phyloP scores from a whole-genome alignment of 164 flowering plant species.

The Vitis cinerea region DNA sequence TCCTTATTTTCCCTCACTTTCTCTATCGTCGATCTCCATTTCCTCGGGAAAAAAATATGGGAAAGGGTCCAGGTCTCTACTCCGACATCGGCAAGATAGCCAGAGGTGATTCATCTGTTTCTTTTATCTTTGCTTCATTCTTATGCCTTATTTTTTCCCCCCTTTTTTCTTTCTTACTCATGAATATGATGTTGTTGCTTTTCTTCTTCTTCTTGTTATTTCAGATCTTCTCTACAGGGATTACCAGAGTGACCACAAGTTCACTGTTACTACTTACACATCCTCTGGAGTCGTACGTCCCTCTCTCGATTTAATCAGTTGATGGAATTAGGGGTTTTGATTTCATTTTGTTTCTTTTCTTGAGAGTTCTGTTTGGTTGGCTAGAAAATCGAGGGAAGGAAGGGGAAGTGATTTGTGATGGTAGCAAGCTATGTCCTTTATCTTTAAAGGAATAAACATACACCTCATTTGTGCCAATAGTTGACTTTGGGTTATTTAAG shows the following conservation, averaged over 20 bases:
- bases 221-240: constrained; percentile 91
- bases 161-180: neutral
- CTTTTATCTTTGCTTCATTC: neutral
- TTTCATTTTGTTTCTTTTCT: neutral
- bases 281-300: constrained; percentile 70
- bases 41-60: constrained; percentile 38
- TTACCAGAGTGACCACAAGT: constrained; percentile 83
- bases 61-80: constrained; percentile 88
- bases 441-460: too few species aligned
- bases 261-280: constrained; percentile 77
- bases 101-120: constrained; percentile 45
- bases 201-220: constrained; percentile 2
- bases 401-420: too few species aligned
- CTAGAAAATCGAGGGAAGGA: too few species aligned
- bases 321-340: constrained; percentile 5
- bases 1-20: neutral
- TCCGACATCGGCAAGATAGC: constrained; percentile 82
- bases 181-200: neutral
- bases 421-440: too few species aligned
- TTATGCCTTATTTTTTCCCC: neutral
- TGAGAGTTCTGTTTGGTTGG: too few species aligned
- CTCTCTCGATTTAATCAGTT: constrained; percentile 7
- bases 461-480: too few species aligned
- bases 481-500: too few species aligned
- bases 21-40: constrained; percentile 2